phyloP scores from a whole-genome alignment of 257 asterid genomes.

The Capsicum chinense region DNA sequence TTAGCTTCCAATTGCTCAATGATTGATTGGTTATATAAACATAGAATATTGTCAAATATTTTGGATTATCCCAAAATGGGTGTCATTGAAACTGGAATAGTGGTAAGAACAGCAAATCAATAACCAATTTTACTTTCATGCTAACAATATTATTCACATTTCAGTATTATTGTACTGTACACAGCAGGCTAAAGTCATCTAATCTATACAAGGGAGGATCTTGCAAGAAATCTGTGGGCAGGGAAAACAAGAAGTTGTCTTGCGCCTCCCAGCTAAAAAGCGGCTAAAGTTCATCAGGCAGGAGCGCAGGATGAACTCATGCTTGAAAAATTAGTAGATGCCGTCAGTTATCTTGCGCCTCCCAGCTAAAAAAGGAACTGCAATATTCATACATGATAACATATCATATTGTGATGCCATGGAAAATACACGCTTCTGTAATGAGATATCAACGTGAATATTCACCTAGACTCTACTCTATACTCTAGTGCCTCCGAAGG shows the following conservation, averaged over 20 bases:
- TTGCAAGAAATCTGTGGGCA: background rate
- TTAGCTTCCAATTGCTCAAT: too few relatives aligned
- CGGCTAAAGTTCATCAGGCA: background rate
- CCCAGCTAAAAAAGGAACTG: background rate
- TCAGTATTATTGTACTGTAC: background rate
- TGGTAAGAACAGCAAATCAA: background rate
- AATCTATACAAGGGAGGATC: background rate
- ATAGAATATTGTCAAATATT: background rate
- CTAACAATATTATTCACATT: background rate
- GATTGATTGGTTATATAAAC: background rate
- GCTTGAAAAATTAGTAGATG: background rate
- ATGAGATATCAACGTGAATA: background rate
- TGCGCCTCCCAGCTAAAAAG: too few relatives aligned
- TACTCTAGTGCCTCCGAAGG: conserved; percentile 17
- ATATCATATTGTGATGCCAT: background rate
- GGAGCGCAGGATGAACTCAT: background rate
- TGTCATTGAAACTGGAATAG: background rate
- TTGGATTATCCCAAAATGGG: background rate
- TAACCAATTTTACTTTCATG: conserved; percentile 4
- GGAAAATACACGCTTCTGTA: background rate
- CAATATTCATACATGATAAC: background rate
- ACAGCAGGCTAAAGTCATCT: background rate
- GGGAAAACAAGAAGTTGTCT: background rate
- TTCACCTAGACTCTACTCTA: background rate
- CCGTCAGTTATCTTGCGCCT: background rate